Conservation (phyloP, 2,329 filamentous ascomycete genomes). For the Parastagonospora nodorum region DNA sequence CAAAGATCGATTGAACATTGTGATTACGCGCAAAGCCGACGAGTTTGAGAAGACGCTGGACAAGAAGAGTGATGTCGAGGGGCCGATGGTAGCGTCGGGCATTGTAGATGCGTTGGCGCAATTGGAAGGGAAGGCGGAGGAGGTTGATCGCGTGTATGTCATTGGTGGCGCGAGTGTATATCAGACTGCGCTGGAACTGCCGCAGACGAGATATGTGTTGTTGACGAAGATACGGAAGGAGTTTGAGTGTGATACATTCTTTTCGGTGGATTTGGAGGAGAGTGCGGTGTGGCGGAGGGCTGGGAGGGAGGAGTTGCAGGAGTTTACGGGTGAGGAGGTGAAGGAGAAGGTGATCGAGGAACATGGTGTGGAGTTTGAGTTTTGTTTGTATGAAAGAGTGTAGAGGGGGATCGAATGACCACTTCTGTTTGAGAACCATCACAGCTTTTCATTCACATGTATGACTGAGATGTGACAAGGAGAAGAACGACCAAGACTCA, state of each 20-base stretch:
- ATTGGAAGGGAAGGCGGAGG: conserved; percentile 23
- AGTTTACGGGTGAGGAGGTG: conserved; percentile 70
- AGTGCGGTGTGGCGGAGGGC: conserved; percentile 59
- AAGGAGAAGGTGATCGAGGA: conserved; percentile 65
- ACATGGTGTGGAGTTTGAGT: conserved; percentile 68
- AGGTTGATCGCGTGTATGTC: conserved; percentile 65
- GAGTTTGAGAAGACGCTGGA: conserved; percentile 17
- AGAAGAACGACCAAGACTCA: no score
- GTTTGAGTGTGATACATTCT: conserved; percentile 78
- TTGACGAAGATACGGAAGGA: conserved; percentile 71
- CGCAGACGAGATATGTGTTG: conserved; percentile 66
- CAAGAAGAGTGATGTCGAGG: conserved; percentile 17
- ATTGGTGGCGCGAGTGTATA: conserved; percentile 94
- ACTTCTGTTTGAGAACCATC: no score
- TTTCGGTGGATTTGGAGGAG: conserved; percentile 63
- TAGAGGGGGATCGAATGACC: neutral
- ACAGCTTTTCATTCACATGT: no score
- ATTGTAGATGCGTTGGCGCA: conserved; percentile 51
- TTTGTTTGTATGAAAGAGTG: conserved; percentile 68
- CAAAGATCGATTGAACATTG: conserved; percentile 77
- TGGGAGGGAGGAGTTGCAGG: conserved; percentile 59
- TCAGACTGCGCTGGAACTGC: conserved; percentile 65
- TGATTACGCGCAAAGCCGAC: conserved; percentile 65
- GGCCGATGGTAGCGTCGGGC: conserved; percentile 63
- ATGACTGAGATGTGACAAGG: no score